Evolutionary conservation across 129 eudicot species (phyloP).

Genomic region (Apium graveolens): DNA sequence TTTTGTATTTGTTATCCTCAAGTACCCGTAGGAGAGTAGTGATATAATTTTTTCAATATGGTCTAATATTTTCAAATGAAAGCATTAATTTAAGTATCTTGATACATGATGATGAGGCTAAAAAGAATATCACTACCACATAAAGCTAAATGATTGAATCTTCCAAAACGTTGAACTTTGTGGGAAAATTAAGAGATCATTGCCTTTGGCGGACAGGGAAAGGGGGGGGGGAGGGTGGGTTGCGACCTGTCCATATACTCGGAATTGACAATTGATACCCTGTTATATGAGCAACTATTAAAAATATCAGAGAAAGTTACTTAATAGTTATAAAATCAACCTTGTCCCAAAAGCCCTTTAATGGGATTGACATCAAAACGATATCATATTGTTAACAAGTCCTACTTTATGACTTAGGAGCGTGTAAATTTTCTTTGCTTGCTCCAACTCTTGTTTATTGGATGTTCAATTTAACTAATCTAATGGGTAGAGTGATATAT

Average conservation of each 20-base stretch:
- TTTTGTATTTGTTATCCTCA: background rate
- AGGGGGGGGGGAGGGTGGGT: no score
- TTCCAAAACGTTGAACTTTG: background rate
- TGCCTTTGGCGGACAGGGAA: no score
- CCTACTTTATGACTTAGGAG: no score
- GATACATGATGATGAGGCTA: background rate
- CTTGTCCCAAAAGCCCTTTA: background rate
- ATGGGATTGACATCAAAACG: background rate
- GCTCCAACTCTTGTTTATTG: no score
- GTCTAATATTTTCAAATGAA: no score
- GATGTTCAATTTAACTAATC: no score
- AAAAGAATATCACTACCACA: background rate
- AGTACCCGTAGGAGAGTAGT: background rate
- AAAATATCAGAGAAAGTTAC: background rate
- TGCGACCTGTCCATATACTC: no score
- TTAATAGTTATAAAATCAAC: background rate
- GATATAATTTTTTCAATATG: no score
- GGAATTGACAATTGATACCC: background rate
- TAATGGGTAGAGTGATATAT: no score
- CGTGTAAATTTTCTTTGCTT: no score
- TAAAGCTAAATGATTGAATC: background rate
- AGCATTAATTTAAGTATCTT: background rate
- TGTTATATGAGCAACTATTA: no score
- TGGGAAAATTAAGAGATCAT: background rate
- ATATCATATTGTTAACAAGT: no score